Evolutionary conservation across 306 rosid genomes (phyloP).

Genomic region (Cicer yamashitae): DNA sequence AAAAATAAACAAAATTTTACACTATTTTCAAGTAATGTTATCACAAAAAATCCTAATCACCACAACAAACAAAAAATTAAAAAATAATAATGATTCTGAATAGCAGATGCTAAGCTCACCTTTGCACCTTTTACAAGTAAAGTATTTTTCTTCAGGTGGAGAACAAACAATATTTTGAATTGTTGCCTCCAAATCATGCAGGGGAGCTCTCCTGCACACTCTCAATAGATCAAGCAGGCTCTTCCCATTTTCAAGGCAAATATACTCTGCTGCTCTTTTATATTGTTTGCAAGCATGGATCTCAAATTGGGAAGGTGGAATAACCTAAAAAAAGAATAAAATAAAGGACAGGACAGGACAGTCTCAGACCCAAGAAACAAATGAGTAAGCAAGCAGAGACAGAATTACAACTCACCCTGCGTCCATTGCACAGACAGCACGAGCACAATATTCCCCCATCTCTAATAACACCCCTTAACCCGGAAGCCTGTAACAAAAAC

Average conservation of each 20-base stretch:
- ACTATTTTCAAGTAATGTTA: not conserved
- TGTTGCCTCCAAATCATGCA: constrained; percentile 73
- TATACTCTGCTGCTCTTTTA: constrained; percentile 88
- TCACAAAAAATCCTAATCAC: constrained; percentile 14
- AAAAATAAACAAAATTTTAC: not conserved
- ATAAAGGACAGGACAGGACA: constrained; percentile 18
- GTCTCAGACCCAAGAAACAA: constrained; percentile 35
- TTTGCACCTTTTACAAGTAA: constrained; percentile 80
- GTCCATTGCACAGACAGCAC: constrained; percentile 74
- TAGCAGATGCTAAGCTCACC: constrained; percentile 57
- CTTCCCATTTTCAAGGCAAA: constrained; percentile 92
- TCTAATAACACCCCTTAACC: constrained; percentile 78
- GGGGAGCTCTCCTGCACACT: constrained; percentile 72
- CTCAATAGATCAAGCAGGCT: constrained; percentile 81
- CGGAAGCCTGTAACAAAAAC: constrained; percentile 61
- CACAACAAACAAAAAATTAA: constrained; percentile 1
- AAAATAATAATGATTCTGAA: constrained; percentile 9
- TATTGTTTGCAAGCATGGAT: constrained; percentile 91
- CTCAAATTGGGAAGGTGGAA: constrained; percentile 93
- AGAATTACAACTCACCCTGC: constrained; percentile 67
- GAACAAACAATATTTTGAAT: constrained; percentile 69
- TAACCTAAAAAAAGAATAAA: constrained; percentile 57
- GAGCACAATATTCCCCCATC: constrained; percentile 92
- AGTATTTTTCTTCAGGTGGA: constrained; percentile 66
- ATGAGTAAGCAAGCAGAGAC: constrained; percentile 37